phyloP scores from a whole-genome alignment of 2,329 filamentous ascomycete genomes.

The Exserohilum rostratum region DNA sequence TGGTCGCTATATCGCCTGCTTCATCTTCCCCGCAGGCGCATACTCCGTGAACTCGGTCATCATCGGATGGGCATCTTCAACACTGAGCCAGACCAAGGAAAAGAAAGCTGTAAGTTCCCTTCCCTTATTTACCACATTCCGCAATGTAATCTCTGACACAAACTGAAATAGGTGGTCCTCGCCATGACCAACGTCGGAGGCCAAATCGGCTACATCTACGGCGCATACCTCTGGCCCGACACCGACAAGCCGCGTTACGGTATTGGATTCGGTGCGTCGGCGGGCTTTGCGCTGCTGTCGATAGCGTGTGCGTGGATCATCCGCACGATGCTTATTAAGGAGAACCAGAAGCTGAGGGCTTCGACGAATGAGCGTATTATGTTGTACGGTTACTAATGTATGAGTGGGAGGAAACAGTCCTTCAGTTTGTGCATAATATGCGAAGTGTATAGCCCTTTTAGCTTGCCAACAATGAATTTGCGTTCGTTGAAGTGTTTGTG shows the following conservation, averaged over 20 bases:
- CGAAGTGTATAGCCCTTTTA: too few relatives aligned
- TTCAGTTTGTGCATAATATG: too few relatives aligned
- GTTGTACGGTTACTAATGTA: constrained; percentile 34
- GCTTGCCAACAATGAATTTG: too few relatives aligned
- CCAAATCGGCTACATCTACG: constrained; percentile 40
- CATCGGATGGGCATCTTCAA: constrained; percentile 38
- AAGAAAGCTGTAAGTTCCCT: constrained; percentile 32
- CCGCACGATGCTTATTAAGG: constrained; percentile 33
- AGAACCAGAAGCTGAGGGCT: constrained; percentile 31
- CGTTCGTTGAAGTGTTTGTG: too few relatives aligned
- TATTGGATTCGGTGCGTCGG: constrained; percentile 39
- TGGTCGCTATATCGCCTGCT: constrained; percentile 37
- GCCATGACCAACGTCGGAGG: constrained; percentile 39
- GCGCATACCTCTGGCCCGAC: constrained; percentile 36
- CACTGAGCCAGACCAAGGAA: constrained; percentile 37
- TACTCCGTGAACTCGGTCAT: constrained; percentile 42
- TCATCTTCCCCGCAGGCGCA: constrained; percentile 40
- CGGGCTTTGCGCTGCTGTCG: constrained; percentile 34
- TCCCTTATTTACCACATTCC: neutral
- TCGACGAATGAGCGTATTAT: constrained; percentile 37
- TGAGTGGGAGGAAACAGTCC: neutral
- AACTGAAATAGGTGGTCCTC: constrained; percentile 30
- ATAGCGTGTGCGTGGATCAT: constrained; percentile 40
- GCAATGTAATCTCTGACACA: neutral
- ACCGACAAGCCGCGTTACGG: constrained; percentile 32